Percentiles rank a stretch among this genome's conserved stretches.
Conservation (phyloP, 2,329 filamentous ascomycete species). For the Dactylellina leptospora region DNA sequence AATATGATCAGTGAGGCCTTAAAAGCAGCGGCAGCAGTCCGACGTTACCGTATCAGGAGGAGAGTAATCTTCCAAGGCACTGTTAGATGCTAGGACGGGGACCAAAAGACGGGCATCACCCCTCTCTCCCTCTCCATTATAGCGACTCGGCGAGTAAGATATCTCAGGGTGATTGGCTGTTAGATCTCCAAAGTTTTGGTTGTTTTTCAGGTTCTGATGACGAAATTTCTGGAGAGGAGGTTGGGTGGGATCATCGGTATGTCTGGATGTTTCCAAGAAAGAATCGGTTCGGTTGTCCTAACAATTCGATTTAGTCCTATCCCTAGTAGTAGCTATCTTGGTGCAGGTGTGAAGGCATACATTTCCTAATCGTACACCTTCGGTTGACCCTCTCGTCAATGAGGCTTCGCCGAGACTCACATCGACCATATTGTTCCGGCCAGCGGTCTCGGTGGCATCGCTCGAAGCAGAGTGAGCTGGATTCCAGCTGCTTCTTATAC, state of each 20-base stretch:
- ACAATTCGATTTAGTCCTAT: constrained; percentile 4
- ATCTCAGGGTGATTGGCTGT: not conserved
- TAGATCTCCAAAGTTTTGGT: not conserved
- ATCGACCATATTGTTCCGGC: constrained; percentile 55
- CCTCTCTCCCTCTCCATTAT: not conserved
- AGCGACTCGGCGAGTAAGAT: constrained; percentile 70
- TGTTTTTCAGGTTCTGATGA: constrained; percentile 13
- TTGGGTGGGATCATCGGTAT: constrained; percentile 26
- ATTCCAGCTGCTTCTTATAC: constrained; percentile 73
- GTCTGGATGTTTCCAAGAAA: constrained; percentile 28
- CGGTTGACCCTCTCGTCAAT: constrained; percentile 57
- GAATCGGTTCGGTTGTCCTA: constrained; percentile 24
- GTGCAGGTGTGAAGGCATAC: constrained; percentile 39
- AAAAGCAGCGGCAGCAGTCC: not conserved
- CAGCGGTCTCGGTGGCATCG: constrained; percentile 58
- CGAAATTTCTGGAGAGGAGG: constrained; percentile 43
- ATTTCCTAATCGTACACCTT: constrained; percentile 53
- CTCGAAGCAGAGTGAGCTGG: constrained; percentile 64
- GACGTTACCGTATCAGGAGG: constrained; percentile 68
- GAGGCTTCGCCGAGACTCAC: constrained; percentile 61
- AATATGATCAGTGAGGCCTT: constrained; percentile 18
- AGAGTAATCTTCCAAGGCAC: too few species aligned
- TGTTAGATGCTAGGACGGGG: too few species aligned
- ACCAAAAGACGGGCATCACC: too few species aligned
- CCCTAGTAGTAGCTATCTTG: not conserved